Evolutionary conservation across 441 rosid genomes (phyloP).

Genomic region (Syzygium syzygioides): DNA sequence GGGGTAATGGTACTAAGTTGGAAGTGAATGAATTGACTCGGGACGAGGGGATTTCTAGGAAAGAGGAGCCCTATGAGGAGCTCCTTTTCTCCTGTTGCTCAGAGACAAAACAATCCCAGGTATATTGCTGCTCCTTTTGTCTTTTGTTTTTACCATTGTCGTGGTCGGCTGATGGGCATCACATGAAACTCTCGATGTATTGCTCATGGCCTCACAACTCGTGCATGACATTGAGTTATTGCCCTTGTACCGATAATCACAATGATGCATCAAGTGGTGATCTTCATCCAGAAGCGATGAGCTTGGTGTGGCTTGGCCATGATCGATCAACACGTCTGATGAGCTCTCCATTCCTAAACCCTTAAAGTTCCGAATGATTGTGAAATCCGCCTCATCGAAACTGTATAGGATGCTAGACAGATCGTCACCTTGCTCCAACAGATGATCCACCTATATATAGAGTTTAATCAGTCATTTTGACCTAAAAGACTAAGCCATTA

Average conservation of each 20-base stretch:
- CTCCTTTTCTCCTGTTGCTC: conserved; percentile 16
- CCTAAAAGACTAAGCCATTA: neutral
- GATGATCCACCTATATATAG: neutral
- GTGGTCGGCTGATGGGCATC: neutral
- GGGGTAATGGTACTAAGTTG: neutral
- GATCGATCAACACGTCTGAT: neutral
- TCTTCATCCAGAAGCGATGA: neutral
- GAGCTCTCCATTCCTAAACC: neutral
- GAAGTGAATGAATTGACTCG: neutral
- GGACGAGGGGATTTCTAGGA: neutral
- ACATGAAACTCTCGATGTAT: neutral
- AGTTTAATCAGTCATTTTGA: neutral
- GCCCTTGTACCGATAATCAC: neutral
- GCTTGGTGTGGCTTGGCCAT: neutral
- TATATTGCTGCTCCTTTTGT: neutral
- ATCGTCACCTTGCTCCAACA: neutral
- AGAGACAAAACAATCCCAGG: conserved; percentile 6
- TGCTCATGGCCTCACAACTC: neutral
- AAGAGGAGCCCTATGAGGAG: conserved; percentile 18
- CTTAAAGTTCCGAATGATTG: neutral
- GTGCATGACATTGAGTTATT: neutral
- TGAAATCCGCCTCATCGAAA: neutral
- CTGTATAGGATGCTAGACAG: neutral
- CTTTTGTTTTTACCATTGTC: neutral
- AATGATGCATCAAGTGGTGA: neutral